A percentile compares a stretch with the other conserved stretches of the same genome.
Conservation (phyloP, 2,329 filamentous ascomycete species). For the Claviceps monticola region DNA sequence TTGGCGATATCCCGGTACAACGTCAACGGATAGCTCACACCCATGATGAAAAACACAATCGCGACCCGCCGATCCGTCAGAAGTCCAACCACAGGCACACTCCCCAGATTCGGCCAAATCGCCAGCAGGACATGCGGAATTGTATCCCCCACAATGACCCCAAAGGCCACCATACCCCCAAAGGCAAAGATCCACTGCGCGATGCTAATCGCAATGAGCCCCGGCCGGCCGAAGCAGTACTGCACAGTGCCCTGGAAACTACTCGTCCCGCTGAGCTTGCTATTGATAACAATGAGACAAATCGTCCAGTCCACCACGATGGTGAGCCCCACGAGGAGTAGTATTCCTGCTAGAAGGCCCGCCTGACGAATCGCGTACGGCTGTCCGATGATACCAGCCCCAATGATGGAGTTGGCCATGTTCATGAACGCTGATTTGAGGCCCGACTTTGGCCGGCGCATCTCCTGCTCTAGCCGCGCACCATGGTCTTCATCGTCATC, state of each 20-base stretch:
- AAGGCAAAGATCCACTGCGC: constrained; percentile 99
- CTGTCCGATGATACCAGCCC: constrained; percentile 64
- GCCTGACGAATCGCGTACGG: constrained; percentile 94
- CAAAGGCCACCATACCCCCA: constrained; percentile 96
- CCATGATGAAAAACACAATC: constrained; percentile 77
- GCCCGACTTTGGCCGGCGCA: constrained; percentile 63
- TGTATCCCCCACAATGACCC: constrained; percentile 91
- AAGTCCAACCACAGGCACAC: constrained; percentile 66
- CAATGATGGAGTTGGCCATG: constrained; percentile 98
- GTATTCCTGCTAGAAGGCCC: constrained; percentile 65
- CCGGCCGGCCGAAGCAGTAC: constrained; percentile 80
- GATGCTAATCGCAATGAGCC: constrained; percentile 73
- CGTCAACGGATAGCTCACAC: constrained; percentile 80
- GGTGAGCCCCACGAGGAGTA: constrained; percentile 68
- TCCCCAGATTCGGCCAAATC: constrained; percentile 60
- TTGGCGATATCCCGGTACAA: constrained; percentile 96
- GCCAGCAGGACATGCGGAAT: constrained; percentile 82
- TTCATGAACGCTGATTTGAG: constrained; percentile 93
- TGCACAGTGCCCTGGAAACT: constrained; percentile 95
- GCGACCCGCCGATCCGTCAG: constrained; percentile 69
- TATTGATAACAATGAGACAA: constrained; percentile 90
- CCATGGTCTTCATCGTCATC: constrained; percentile 21
- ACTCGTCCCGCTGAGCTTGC: constrained; percentile 84
- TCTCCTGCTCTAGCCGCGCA: constrained; percentile 39
- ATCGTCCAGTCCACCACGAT: constrained; percentile 94